phyloP scores from a whole-genome alignment of 805 yeast genomes.

The Peterozyma xylosa region DNA sequence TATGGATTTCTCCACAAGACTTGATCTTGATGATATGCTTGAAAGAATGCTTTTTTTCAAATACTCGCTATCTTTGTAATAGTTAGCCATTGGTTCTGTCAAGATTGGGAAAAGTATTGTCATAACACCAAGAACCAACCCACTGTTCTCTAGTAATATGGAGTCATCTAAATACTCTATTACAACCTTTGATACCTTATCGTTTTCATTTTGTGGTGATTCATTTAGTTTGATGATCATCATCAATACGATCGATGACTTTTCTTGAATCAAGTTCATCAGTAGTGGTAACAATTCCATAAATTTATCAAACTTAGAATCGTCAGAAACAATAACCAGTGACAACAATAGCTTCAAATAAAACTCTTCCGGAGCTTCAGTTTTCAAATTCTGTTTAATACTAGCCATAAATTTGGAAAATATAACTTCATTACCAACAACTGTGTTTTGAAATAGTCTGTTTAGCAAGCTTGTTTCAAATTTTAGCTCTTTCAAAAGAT shows the following conservation, averaged over 20 bases:
- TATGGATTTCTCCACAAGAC: not conserved
- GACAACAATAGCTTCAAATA: not conserved
- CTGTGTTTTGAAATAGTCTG: not conserved
- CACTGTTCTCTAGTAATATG: not conserved
- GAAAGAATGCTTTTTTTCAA: not conserved
- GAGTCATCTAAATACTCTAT: not conserved
- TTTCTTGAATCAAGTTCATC: not conserved
- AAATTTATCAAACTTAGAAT: not conserved
- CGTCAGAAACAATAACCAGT: not conserved
- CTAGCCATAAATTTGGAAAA: not conserved
- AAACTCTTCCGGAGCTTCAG: not conserved
- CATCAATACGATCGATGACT: not conserved
- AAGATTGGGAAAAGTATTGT: not conserved
- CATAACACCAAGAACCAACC: not conserved
- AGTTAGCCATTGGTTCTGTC: not conserved
- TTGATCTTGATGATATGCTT: not conserved
- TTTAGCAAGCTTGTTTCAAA: too few relatives aligned
- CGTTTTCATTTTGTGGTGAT: not conserved
- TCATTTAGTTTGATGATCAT: slow-evolving; percentile 2
- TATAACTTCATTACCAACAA: not conserved
- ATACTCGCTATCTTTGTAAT: not conserved
- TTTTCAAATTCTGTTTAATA: not conserved
- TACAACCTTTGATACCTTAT: not conserved
- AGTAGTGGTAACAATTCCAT: not conserved
- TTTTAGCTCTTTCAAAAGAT: too few relatives aligned